Percentiles rank a stretch among this genome's conserved stretches.
Conservation (phyloP, 768 basidiomycete species). For the Dendrothele bispora region DNA sequence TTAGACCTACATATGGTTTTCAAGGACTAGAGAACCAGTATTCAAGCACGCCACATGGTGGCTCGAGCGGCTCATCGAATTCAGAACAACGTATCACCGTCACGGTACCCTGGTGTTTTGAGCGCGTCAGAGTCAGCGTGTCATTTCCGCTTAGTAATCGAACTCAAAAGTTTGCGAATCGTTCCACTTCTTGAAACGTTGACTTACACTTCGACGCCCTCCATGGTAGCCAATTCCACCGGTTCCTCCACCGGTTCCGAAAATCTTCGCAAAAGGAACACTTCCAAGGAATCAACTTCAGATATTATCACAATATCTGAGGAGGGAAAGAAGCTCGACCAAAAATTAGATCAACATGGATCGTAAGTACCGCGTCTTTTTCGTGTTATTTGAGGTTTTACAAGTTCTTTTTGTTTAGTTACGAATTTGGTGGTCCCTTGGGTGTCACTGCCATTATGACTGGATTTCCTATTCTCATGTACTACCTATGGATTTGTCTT, state of each 20-base stretch:
- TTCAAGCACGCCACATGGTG: too few relatives aligned
- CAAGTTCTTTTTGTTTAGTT: constrained; percentile 46
- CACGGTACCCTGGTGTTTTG: too few relatives aligned
- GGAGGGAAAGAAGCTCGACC: constrained; percentile 73
- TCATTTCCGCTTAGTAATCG: too few relatives aligned
- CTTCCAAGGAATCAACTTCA: constrained; percentile 18
- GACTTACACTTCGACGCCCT: background rate
- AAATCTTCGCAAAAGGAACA: constrained; percentile 8
- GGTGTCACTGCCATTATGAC: constrained; percentile 93
- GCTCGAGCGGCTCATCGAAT: too few relatives aligned
- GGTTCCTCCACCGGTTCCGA: background rate
- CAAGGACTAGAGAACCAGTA: too few relatives aligned
- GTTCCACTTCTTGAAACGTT: background rate
- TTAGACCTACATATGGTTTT: too few relatives aligned
- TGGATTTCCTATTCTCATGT: constrained; percentile 94
- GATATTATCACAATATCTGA: constrained; percentile 48
- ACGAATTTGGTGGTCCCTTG: constrained; percentile 94
- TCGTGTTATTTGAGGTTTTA: constrained; percentile 5
- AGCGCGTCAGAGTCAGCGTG: too few relatives aligned
- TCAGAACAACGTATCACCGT: too few relatives aligned
- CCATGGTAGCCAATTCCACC: background rate
- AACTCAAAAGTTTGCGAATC: too few relatives aligned
- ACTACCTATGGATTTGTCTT: constrained; percentile 97
- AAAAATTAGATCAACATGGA: constrained; percentile 69
- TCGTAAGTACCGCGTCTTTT: constrained; percentile 37